Base-by-base conservation (phyloP, 192 early-diverging fungal genomes). In the Coemansia sp. region DNA sequence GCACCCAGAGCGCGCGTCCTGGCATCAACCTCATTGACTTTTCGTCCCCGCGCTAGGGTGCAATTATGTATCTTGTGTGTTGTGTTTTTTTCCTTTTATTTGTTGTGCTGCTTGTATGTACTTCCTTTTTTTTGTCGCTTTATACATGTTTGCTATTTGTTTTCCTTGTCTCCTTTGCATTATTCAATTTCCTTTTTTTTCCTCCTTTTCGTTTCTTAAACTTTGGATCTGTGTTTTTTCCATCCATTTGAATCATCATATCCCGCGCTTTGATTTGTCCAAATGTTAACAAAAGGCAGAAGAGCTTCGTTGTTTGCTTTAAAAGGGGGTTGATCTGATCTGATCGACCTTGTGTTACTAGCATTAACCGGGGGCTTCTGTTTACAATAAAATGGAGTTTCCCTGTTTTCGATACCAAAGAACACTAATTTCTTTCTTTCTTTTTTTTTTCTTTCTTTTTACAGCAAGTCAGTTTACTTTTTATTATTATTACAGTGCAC, bases 1-100 rank as follows among this genome's bases (percentile, higher is more conserved):
- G 78, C 40, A 75, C 78, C 23, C 78, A 81, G 66, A 81, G 78
- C 42, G 78, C 78, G 0, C 66, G 78, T 0, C 78, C 78, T 20
- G 72, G 78, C 20, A 66, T 81, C 61, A 74, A 68, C 48, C 37
- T 62, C 20, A 58, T 81, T n/a, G 65, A 75, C 63, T 81, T 81
- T 67, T 26, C 48, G 48, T 23, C 48, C 10, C 48, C 8, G 9
- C 48, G 40, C 48, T 51, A 6, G 7, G 2, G 23, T 5, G 7
- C 21, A 49, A 25, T 25, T 5, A 25, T 6, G 7, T 0, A 25
- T 21, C 21, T 23, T n/a, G 46, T 25, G 37, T 25, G 20, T 37
- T 58, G 13, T 58, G 31, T 16, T 33, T 15, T 31, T 12, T 28
- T 21, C 12, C 30, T 35, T 16, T n/a, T 33, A 31, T 58, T 18